These are phyloP conservation scores for Russula griseocarnosa DNA, from an alignment of 768 basidiomycete species.

Conservation along the genomic window DNA sequence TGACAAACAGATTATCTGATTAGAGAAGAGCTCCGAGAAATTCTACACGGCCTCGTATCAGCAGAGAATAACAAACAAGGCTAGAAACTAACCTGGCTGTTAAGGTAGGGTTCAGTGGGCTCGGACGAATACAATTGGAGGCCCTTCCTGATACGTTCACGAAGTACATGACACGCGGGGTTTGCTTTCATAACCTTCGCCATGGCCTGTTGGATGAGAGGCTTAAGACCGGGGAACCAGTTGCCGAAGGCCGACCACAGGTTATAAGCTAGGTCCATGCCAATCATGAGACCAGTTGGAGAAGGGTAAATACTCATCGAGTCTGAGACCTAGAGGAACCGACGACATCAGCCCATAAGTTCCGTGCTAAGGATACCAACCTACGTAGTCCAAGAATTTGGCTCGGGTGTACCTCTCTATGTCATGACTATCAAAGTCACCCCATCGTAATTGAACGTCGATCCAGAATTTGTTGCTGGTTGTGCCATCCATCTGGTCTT, in stretches of 20 bases:
- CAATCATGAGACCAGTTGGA: constrained; percentile 97
- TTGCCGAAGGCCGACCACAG: constrained; percentile 98
- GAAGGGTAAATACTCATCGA: constrained; percentile 99
- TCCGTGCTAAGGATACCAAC: constrained; percentile 31
- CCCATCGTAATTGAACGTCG: constrained; percentile 93
- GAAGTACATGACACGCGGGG: constrained; percentile 93
- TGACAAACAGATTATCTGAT: constrained; percentile 89
- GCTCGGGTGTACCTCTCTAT: constrained; percentile 98
- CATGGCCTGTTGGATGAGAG: constrained; percentile 97
- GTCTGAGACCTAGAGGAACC: constrained; percentile 65
- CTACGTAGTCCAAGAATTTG: constrained; percentile 96
- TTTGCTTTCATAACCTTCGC: constrained; percentile 99
- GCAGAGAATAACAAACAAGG: constrained; percentile 8
- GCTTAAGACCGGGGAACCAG: constrained; percentile 99
- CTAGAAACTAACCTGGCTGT: constrained; percentile 64
- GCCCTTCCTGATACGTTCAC: constrained; percentile 98
- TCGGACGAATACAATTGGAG: constrained; percentile 98
- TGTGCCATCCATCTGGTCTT: constrained; percentile 95
- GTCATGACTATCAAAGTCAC: constrained; percentile 98
- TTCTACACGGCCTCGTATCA: constrained; percentile 43
- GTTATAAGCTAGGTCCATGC: constrained; percentile 98
- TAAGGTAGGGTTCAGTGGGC: constrained; percentile 97
- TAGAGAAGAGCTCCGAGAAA: constrained; percentile 94
- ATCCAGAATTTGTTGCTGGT: constrained; percentile 99
- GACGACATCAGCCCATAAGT: not conserved